Percentiles rank a stretch among this genome's conserved stretches.
phyloP scores from a whole-genome alignment of 2,329 filamentous ascomycete species.

The Paramyrothecium sp. region DNA sequence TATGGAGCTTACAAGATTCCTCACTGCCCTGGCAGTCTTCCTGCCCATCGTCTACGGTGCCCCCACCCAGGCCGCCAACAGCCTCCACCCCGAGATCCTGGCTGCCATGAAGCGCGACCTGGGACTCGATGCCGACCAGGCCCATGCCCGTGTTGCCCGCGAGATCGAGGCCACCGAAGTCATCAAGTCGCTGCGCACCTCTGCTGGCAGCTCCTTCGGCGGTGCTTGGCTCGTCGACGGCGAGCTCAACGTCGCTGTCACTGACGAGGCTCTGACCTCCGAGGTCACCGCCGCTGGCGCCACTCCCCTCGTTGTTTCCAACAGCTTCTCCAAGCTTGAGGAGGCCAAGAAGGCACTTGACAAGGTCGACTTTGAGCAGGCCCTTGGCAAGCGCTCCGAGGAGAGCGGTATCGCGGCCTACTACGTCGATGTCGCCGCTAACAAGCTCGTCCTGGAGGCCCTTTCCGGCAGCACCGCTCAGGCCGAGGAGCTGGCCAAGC shows the following conservation, averaged over 20 bases:
- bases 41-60: conserved; percentile 38
- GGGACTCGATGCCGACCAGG: conserved; percentile 34
- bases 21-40: conserved; percentile 34
- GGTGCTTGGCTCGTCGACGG: conserved; percentile 37
- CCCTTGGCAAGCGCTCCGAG: conserved; percentile 17
- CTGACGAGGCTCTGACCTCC: conserved; percentile 30
- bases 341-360: conserved; percentile 40
- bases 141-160: conserved; percentile 33
- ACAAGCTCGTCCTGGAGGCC: conserved; percentile 38
- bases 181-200: conserved; percentile 31
- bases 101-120: conserved; percentile 42
- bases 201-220: conserved; percentile 31
- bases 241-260: conserved; percentile 33
- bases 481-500: conserved; percentile 30
- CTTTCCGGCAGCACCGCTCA: conserved; percentile 30
- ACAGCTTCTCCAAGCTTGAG: conserved; percentile 35
- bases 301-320: conserved; percentile 28
- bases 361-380: conserved; percentile 29
- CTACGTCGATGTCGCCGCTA: conserved; percentile 35
- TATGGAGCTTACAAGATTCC: conserved; percentile 37
- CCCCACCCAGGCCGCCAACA: conserved; percentile 29
- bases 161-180: conserved; percentile 33
- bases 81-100: conserved; percentile 37
- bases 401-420: conserved; percentile 32
- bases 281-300: conserved; percentile 34